These are phyloP conservation scores for Parastagonospora avenae DNA, from an alignment of 2,329 filamentous ascomycete species.

Conservation along the genomic window DNA sequence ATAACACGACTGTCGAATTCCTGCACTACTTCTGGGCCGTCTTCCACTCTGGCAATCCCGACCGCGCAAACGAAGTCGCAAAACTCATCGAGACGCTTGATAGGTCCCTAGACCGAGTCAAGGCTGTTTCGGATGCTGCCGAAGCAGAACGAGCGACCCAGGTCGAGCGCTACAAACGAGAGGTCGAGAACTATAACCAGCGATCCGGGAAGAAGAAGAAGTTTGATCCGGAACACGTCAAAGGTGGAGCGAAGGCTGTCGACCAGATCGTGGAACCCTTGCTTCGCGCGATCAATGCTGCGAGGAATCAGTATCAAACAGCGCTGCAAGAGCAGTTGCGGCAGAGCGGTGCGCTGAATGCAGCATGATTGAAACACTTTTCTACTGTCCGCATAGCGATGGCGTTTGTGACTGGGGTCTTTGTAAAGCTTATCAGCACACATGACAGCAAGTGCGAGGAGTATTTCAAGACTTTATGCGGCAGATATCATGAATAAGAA, in stretches of 20 bases:
- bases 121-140: constrained; percentile 78
- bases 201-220: constrained; percentile 75
- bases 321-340: constrained; percentile 66
- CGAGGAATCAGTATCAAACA: constrained; percentile 71
- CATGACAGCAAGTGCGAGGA: too few species aligned
- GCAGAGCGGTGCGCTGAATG: constrained; percentile 10
- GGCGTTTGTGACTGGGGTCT: constrained; percentile 18
- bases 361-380: constrained; percentile 1
- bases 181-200: constrained; percentile 72
- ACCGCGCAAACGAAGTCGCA: constrained; percentile 78
- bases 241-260: constrained; percentile 78
- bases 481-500: too few species aligned
- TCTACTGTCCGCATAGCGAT: constrained; percentile 38
- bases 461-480: too few species aligned
- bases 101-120: constrained; percentile 77
- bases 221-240: constrained; percentile 70
- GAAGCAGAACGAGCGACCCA: constrained; percentile 73
- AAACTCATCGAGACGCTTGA: constrained; percentile 82
- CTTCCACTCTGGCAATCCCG: constrained; percentile 85
- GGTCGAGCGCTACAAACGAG: constrained; percentile 69
- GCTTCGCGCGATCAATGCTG: constrained; percentile 70
- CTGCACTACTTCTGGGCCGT: constrained; percentile 96
- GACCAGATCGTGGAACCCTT: constrained; percentile 77
- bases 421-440: too few species aligned
- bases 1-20: constrained; percentile 93